Conservation (phyloP, 805 yeast genomes). For the Lipomyces oligophaga region DNA sequence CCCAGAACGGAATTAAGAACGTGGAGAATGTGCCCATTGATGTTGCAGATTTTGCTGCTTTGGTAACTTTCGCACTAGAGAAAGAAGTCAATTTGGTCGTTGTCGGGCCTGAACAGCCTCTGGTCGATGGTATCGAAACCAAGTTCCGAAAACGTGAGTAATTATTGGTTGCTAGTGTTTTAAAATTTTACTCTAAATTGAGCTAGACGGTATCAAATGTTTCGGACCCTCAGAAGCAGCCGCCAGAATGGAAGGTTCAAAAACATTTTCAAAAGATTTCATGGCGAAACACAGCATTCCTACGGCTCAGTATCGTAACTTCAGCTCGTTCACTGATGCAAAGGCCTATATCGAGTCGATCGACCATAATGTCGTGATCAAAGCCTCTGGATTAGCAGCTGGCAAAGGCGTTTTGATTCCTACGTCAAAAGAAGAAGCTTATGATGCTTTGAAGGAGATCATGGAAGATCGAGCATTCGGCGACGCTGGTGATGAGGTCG, state of each 20-base stretch:
- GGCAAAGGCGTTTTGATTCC: slow-evolving; percentile 99
- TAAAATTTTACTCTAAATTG: not conserved
- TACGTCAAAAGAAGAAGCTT: slow-evolving; percentile 74
- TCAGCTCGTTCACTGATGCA: slow-evolving; percentile 73
- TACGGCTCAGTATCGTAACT: slow-evolving; percentile 83
- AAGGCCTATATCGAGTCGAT: slow-evolving; percentile 60
- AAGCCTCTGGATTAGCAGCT: slow-evolving; percentile 97
- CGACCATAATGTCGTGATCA: slow-evolving; percentile 78
- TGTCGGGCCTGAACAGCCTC: slow-evolving; percentile 99
- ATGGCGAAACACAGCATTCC: slow-evolving; percentile 92
- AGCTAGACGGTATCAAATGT: slow-evolving; percentile 77
- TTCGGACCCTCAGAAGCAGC: slow-evolving; percentile 94
- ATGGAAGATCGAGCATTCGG: slow-evolving; percentile 92
- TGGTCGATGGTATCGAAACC: slow-evolving; percentile 85
- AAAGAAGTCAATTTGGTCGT: slow-evolving; percentile 68
- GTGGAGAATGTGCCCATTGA: slow-evolving; percentile 69
- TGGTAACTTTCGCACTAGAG: slow-evolving; percentile 70
- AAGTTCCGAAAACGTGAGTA: slow-evolving; percentile 50
- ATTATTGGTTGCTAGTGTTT: not conserved
- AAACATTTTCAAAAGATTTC: slow-evolving; percentile 87
- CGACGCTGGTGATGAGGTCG: slow-evolving; percentile 89
- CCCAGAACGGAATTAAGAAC: slow-evolving; percentile 51
- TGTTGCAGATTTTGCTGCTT: slow-evolving; percentile 61
- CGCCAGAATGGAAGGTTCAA: slow-evolving; percentile 94
- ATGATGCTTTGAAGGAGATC: slow-evolving; percentile 74